Evolutionary conservation across 2,329 filamentous ascomycete genomes (phyloP).

Genomic region (Alternaria arborescens): DNA sequence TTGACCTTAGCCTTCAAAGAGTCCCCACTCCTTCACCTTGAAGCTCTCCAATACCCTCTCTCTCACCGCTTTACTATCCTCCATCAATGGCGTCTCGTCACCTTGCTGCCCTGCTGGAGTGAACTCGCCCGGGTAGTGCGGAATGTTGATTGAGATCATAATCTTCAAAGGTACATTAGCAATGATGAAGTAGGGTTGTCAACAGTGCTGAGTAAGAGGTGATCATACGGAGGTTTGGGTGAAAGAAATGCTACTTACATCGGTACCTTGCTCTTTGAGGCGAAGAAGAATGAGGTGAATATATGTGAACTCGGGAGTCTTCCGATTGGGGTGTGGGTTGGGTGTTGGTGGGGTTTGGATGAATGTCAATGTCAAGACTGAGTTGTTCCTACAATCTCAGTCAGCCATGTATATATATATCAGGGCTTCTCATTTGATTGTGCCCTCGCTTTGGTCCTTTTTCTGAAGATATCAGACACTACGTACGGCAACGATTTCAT

Average conservation of each 20-base stretch:
- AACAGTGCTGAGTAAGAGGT: background rate
- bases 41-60: constrained; percentile 77
- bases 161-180: constrained; percentile 51
- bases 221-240: background rate
- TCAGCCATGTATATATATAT: constrained; percentile 2
- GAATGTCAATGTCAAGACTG: constrained; percentile 75
- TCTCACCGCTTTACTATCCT: constrained; percentile 68
- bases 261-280: constrained; percentile 76
- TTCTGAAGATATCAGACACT: background rate
- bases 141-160: constrained; percentile 86
- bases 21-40: constrained; percentile 79
- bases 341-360: constrained; percentile 56
- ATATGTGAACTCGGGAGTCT: constrained; percentile 68
- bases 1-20: constrained; percentile 63
- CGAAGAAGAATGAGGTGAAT: constrained; percentile 81
- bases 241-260: constrained; percentile 50
- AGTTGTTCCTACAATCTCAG: constrained; percentile 52
- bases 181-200: background rate
- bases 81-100: constrained; percentile 64
- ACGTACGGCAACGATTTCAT: constrained; percentile 53
- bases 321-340: constrained; percentile 36
- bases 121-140: constrained; percentile 79
- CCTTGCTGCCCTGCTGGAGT: constrained; percentile 73
- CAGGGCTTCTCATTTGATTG: background rate
- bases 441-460: background rate